Conservation (phyloP, 352 stramenopile species). For the Phytophthora hibernalis region DNA sequence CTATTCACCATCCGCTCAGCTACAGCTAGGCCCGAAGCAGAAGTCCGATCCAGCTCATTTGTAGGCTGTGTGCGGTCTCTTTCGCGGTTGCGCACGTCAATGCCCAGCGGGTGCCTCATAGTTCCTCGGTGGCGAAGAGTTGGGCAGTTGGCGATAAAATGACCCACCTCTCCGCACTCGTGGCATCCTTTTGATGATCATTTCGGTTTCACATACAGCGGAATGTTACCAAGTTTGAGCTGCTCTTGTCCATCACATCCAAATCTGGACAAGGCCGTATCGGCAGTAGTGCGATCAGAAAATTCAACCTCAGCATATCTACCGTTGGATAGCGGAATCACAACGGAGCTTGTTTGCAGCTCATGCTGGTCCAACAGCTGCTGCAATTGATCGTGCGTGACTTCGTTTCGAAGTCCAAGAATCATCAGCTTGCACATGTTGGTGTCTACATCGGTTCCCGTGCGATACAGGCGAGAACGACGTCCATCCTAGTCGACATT, state of each 20-base stretch:
- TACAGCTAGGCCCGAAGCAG: no score
- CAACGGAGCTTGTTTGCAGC: not conserved
- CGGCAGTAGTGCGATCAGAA: not conserved
- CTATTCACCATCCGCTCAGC: no score
- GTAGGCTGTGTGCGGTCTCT: not conserved
- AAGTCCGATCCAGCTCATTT: not conserved
- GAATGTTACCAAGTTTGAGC: slow-evolving; percentile 1
- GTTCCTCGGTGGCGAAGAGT: no score
- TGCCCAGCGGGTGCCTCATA: no score
- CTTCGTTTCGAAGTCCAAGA: slow-evolving; percentile 4
- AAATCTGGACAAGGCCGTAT: not conserved
- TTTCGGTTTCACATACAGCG: slow-evolving; percentile 1
- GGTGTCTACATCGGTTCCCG: not conserved
- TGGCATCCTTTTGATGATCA: not conserved
- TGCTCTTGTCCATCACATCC: not conserved
- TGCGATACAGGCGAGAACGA: not conserved
- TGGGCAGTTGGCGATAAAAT: slow-evolving; percentile 2
- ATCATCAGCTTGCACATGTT: slow-evolving; percentile 4
- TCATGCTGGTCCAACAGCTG: not conserved
- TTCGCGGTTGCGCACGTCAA: not conserved
- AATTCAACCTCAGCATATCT: no score
- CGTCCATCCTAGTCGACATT: not conserved
- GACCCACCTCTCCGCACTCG: slow-evolving; percentile 1
- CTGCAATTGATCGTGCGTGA: not conserved
- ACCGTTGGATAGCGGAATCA: not conserved